A percentile compares a stretch with the other conserved stretches of the same genome.
Evolutionary conservation across 306 rosid species (phyloP).

Genomic region (Mimosa pudica): DNA sequence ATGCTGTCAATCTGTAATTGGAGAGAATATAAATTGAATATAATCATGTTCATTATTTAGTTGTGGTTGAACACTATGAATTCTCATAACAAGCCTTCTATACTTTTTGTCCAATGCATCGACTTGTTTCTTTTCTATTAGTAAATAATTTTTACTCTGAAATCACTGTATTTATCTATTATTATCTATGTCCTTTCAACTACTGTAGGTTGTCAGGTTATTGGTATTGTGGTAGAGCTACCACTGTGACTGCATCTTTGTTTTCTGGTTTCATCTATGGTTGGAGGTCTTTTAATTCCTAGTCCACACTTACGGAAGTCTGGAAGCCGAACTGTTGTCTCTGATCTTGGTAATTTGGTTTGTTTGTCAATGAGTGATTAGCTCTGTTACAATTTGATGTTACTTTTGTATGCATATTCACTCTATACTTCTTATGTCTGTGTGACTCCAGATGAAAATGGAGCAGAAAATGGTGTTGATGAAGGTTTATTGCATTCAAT

Average conservation of each 20-base stretch:
- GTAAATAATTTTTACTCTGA: slow-evolving; percentile 3
- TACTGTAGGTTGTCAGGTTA: slow-evolving; percentile 50
- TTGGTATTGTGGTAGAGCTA: slow-evolving; percentile 31
- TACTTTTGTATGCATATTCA: neutral
- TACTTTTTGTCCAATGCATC: neutral
- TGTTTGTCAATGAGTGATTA: slow-evolving; percentile 9
- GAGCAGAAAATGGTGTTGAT: slow-evolving; percentile 70
- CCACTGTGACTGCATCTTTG: slow-evolving; percentile 28
- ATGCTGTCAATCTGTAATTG: neutral
- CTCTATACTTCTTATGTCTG: slow-evolving; percentile 30
- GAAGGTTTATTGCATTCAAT: slow-evolving; percentile 54
- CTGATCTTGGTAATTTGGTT: slow-evolving; percentile 71
- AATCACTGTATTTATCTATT: slow-evolving; percentile 1
- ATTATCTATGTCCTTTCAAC: slow-evolving; percentile 26
- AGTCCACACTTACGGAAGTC: slow-evolving; percentile 96
- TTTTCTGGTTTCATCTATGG: slow-evolving; percentile 70
- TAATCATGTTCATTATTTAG: slow-evolving; percentile 14
- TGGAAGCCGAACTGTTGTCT: slow-evolving; percentile 85
- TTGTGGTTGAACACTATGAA: neutral
- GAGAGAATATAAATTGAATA: neutral
- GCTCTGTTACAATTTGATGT: slow-evolving; percentile 23
- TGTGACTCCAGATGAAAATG: slow-evolving; percentile 53
- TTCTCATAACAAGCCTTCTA: neutral
- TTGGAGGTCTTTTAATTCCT: slow-evolving; percentile 66
- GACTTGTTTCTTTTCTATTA: neutral